A percentile compares a stretch with the other conserved stretches of the same genome.
phyloP scores from a whole-genome alignment of 164 flowering plant genomes.

The Platanus orientalis region DNA sequence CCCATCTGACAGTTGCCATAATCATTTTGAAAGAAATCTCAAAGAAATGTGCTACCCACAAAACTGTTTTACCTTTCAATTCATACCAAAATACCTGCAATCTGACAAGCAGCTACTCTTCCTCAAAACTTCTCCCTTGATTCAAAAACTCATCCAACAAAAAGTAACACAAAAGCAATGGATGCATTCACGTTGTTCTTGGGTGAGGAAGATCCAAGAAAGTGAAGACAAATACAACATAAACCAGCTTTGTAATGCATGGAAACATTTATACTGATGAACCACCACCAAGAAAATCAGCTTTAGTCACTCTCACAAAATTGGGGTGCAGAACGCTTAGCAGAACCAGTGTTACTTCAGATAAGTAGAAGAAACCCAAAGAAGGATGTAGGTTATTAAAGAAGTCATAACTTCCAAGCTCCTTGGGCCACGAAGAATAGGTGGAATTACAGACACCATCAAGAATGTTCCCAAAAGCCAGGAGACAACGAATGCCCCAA shows the following conservation, averaged over 20 bases:
- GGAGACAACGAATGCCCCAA: slow-evolving; percentile 69
- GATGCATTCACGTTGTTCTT: no score
- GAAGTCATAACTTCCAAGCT: slow-evolving; percentile 74
- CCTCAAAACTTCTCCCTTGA: no score
- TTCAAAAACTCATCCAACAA: no score
- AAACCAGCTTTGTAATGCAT: slow-evolving; percentile 5
- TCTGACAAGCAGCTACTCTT: no score
- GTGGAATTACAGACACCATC: slow-evolving; percentile 94
- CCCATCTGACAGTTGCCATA: no score
- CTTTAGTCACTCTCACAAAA: slow-evolving; percentile 12
- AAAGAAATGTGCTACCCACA: no score
- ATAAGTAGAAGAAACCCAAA: slow-evolving; percentile 93
- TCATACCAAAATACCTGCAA: no score
- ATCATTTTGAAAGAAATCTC: no score
- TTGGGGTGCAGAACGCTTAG: slow-evolving; percentile 1
- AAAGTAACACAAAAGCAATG: no score
- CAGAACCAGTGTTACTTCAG: slow-evolving; percentile 33
- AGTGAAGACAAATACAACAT: no score
- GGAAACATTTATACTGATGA: slow-evolving; percentile 12
- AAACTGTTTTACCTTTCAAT: no score
- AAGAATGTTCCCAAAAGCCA: slow-evolving; percentile 94
- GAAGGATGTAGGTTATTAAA: slow-evolving; percentile 20
- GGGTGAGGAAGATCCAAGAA: no score
- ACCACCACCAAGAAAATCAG: background rate
- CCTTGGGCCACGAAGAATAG: slow-evolving; percentile 70